A percentile compares a stretch with the other conserved stretches of the same genome.
phyloP scores from a whole-genome alignment of 2,329 filamentous ascomycete species.

The Trematosphaeria pertusa region DNA sequence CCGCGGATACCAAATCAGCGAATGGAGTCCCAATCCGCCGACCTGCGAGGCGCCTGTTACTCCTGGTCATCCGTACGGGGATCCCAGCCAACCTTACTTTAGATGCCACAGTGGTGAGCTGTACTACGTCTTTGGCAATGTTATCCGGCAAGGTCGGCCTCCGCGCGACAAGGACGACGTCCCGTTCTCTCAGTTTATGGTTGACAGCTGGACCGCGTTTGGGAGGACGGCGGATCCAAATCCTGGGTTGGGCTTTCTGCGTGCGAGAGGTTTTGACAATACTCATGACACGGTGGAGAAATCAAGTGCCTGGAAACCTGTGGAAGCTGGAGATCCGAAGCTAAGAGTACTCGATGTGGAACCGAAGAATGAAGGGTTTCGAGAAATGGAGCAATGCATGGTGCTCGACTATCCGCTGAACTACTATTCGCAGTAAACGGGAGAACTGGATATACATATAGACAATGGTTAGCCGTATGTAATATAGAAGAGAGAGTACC shows the following conservation, averaged over 20 bases:
- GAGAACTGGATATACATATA: background rate
- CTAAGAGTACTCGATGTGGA: slow-evolving; percentile 36
- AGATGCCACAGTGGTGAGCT: slow-evolving; percentile 42
- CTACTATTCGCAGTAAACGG: slow-evolving; percentile 25
- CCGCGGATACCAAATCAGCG: slow-evolving; percentile 35
- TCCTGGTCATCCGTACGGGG: slow-evolving; percentile 31
- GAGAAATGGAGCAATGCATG: slow-evolving; percentile 34
- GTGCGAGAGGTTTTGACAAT: slow-evolving; percentile 36
- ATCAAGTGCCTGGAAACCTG: slow-evolving; percentile 22
- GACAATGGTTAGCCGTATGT: too few relatives aligned
- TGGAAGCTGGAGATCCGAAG: slow-evolving; percentile 12
- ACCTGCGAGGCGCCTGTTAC: slow-evolving; percentile 44
- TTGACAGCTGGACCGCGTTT: slow-evolving; percentile 44
- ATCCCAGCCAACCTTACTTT: slow-evolving; percentile 31
- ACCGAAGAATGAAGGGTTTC: slow-evolving; percentile 24
- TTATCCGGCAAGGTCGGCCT: slow-evolving; percentile 42
- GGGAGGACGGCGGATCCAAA: slow-evolving; percentile 37
- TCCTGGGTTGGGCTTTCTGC: slow-evolving; percentile 25
- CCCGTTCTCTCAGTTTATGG: slow-evolving; percentile 36
- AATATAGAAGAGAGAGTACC: too few relatives aligned
- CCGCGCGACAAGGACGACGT: slow-evolving; percentile 40
- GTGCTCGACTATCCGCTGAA: slow-evolving; percentile 29
- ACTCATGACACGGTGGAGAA: slow-evolving; percentile 21
- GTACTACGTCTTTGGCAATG: slow-evolving; percentile 40
- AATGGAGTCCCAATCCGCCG: slow-evolving; percentile 37